Base-by-base conservation (phyloP, 352 stramenopile species). In the Pelagophyceae sp. region DNA sequence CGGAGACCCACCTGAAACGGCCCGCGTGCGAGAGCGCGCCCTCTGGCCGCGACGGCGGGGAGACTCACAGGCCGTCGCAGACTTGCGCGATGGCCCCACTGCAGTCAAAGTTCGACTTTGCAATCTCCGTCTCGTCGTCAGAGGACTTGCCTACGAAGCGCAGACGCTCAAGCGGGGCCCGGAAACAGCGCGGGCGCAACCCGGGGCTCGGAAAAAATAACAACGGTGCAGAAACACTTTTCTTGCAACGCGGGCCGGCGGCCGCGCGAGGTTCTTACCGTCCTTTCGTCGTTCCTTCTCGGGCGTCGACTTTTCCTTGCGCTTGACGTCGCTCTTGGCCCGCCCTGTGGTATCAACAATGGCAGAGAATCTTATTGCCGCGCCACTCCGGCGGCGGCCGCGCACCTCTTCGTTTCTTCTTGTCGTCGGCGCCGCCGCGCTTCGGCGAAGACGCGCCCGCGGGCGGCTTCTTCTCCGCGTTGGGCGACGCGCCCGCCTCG, bases 41-140 rank as follows among this genome's bases (percentile, higher is more conserved):
- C n/a, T n/a, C n/a, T n/a, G n/a, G n/a, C n/a, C n/a, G n/a, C n/a
- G 45, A 54, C 45, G 45, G 11, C 45, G 45, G 45, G 23, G 23
- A 54, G 23, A 23, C 23, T 11, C 23, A 54, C 58, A 74, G 37
- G 33, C 38, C 31, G 35, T 74, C 67, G 67, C 33, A 58, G 35
- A 74, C n/a, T 23, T 60, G 19, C 5, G 67, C 33, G 67, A 74
- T 74, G 35, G 67, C 67, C 15, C 33, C 11, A 2, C 35, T 60
- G n/a, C 67, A 74, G 67, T 74, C 67, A 54, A 74, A 74, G 3
- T 19, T 54, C 29, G 61, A 71, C 61, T 71, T 71, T 1, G 33
- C 6, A 3, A 31, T 15, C 3, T 20, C 61, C 3, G 3, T 31
- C 15, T 71, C 61, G 15, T 17, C 61, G 15, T n/a, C 58, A 17